These are phyloP conservation scores for Lachancea mirantina DNA, from an alignment of 805 yeast genomes.

Conservation along the genomic window DNA sequence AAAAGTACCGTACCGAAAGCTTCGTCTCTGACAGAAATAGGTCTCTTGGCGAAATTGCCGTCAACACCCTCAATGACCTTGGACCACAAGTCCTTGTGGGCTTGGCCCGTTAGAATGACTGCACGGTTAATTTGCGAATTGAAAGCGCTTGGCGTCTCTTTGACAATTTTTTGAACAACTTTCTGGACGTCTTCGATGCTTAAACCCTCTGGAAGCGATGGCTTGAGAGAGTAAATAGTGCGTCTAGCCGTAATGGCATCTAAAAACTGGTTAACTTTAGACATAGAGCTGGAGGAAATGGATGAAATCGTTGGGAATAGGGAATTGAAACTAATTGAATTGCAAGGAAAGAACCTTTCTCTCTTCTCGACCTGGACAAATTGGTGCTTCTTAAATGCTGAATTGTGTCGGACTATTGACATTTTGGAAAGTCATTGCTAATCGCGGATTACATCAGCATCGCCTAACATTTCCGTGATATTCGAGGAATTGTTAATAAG, in stretches of 20 bases:
- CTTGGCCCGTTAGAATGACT: slow-evolving; percentile 38
- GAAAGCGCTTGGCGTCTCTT: slow-evolving; percentile 45
- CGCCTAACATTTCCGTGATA: too few species aligned
- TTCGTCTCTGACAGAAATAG: slow-evolving; percentile 37
- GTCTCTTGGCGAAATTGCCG: slow-evolving; percentile 33
- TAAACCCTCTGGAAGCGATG: slow-evolving; percentile 38
- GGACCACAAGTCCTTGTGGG: slow-evolving; percentile 42
- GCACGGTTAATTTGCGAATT: slow-evolving; percentile 47
- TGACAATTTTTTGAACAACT: slow-evolving; percentile 38
- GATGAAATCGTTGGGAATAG: too few species aligned
- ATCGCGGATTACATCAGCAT: too few species aligned
- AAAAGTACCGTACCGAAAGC: slow-evolving; percentile 45
- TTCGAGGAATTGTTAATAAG: too few species aligned
- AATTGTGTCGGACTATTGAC: too few species aligned
- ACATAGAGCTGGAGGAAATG: too few species aligned
- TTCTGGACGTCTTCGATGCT: slow-evolving; percentile 35
- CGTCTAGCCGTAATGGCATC: slow-evolving; percentile 38
- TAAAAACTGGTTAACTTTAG: slow-evolving; percentile 19
- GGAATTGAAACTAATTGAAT: too few species aligned
- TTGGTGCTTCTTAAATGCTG: too few species aligned
- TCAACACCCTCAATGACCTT: slow-evolving; percentile 34
- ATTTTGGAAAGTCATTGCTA: too few species aligned
- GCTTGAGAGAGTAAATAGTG: slow-evolving; percentile 40
- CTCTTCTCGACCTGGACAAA: too few species aligned
- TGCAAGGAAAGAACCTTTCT: too few species aligned